Evolutionary conservation across 441 rosid genomes (phyloP), one percentile per base, ranked within the genome.

Genomic region (Gossypium trilobum): DNA sequence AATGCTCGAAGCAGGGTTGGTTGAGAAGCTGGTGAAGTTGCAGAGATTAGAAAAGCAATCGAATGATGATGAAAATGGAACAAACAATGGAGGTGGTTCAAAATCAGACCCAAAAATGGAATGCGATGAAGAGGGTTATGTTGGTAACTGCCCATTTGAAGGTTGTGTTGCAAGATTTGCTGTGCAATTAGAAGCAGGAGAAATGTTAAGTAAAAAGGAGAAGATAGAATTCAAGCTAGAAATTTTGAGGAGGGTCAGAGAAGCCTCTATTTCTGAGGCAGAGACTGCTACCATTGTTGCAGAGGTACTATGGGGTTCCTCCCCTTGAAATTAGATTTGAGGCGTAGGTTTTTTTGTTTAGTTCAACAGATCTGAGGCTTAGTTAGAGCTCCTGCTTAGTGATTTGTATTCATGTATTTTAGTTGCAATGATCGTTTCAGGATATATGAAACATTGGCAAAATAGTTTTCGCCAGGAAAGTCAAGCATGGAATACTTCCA

Each of bases 241-340:
- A 74, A 82, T 88, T n/a, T 58, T 85, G 39, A 74, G 60, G 60
- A 81, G 83, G 65, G 82, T 88, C 1, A 82, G 73, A 66, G 85
- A 80, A 56, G 79, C 81, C 11, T 77, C 78, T 29, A 77, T 72
- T 64, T 86, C 85, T 36, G 89, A 86, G 52, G 87, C 87, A 57
- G 87, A 84, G 72, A 48, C 56, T 29, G 85, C 85, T 8, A 16
- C 78, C 25, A 73, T 84, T 59, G 57, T 78, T 67, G 87, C 85
- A 62, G 88, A 83, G 68, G 87, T 88, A 4, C 61, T 88, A 1
- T 86, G 90, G 90, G 89, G 89, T 57, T 84, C 86, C 23, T 82
- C 84, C 0, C 73, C 83, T 29, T 86, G 79, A 79, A 67, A 70
- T n/a, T 46, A 31, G 13, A 13, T 5, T 29, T 62, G 22, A 19